These are phyloP conservation scores for Ophiostoma tasmaniense DNA, from an alignment of 2,329 filamentous ascomycete genomes.

Conservation along the genomic window DNA sequence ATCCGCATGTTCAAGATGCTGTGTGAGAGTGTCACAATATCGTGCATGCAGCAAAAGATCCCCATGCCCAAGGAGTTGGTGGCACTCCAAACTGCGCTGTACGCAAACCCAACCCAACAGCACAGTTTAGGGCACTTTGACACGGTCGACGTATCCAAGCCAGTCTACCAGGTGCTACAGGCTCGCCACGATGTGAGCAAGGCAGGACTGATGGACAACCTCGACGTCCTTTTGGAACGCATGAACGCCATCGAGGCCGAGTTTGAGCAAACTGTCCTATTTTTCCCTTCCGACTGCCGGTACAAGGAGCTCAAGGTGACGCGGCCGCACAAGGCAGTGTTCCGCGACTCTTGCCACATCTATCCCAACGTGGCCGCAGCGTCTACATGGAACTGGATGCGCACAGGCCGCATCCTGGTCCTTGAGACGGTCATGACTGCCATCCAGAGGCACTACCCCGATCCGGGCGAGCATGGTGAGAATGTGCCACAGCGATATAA, in stretches of 20 bases:
- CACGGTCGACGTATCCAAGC: conserved; percentile 35
- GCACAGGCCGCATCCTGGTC: conserved; percentile 38
- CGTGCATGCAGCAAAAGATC: conserved; percentile 41
- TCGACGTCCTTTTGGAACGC: conserved; percentile 34
- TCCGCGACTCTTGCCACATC: conserved; percentile 36
- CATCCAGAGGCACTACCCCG: conserved; percentile 30
- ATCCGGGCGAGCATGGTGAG: conserved; percentile 20
- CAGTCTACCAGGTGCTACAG: conserved; percentile 39
- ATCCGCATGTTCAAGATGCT: conserved; percentile 47
- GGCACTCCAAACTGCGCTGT: conserved; percentile 38
- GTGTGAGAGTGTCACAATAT: conserved; percentile 42
- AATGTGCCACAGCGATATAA: conserved; percentile 24
- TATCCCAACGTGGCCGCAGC: conserved; percentile 38
- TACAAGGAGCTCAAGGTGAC: conserved; percentile 35
- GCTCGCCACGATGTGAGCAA: conserved; percentile 38
- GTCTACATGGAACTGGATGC: conserved; percentile 41
- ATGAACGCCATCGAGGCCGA: conserved; percentile 35
- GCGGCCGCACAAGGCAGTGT: conserved; percentile 34
- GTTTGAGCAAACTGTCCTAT: conserved; percentile 33
- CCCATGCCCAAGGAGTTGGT: conserved; percentile 41
- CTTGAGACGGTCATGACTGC: conserved; percentile 40
- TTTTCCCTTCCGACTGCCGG: conserved; percentile 34
- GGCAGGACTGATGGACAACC: conserved; percentile 28
- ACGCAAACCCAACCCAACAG: conserved; percentile 25
- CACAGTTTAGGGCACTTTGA: conserved; percentile 27